A percentile compares a stretch with the other conserved stretches of the same genome.
Evolutionary conservation across 2,329 filamentous ascomycete species (phyloP).

Genomic region (Corniculantispora saksenae): DNA sequence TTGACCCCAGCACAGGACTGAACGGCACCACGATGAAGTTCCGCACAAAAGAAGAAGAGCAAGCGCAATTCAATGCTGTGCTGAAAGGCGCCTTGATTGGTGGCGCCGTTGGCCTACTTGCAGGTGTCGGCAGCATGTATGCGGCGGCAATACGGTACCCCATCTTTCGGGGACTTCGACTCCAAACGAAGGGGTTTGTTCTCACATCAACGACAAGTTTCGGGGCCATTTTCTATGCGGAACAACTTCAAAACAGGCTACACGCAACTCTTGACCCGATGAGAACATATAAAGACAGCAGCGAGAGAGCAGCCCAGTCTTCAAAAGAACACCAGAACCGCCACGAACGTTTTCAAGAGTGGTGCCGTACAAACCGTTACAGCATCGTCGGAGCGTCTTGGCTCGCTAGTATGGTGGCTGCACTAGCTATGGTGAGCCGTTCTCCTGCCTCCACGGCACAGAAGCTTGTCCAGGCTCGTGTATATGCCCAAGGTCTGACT

Average conservation of each 20-base stretch:
- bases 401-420: slow-evolving; percentile 76
- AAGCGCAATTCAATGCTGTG: slow-evolving; percentile 79
- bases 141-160: slow-evolving; percentile 70
- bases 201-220: slow-evolving; percentile 82
- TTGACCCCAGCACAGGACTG: too few species aligned
- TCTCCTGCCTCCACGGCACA: slow-evolving; percentile 74
- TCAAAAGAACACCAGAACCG: slow-evolving; percentile 57
- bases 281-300: slow-evolving; percentile 64
- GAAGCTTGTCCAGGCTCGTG: slow-evolving; percentile 91
- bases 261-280: slow-evolving; percentile 70
- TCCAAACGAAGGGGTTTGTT: slow-evolving; percentile 90
- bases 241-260: slow-evolving; percentile 65
- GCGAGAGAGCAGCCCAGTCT: slow-evolving; percentile 56
- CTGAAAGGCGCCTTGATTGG: slow-evolving; percentile 78
- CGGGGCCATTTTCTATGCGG: slow-evolving; percentile 83
- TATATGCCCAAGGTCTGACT: slow-evolving; percentile 89
- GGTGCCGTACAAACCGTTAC: slow-evolving; percentile 81
- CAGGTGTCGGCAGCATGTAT: slow-evolving; percentile 69
- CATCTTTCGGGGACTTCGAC: slow-evolving; percentile 76
- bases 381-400: slow-evolving; percentile 80
- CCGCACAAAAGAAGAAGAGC: slow-evolving; percentile 89
- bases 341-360: slow-evolving; percentile 65
- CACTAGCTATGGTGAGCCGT: slow-evolving; percentile 74
- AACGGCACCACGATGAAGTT: slow-evolving; percentile 92
- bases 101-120: slow-evolving; percentile 64